Base-by-base conservation (phyloP, 345 rosid genomes). In the Brassica nigra region DNA sequence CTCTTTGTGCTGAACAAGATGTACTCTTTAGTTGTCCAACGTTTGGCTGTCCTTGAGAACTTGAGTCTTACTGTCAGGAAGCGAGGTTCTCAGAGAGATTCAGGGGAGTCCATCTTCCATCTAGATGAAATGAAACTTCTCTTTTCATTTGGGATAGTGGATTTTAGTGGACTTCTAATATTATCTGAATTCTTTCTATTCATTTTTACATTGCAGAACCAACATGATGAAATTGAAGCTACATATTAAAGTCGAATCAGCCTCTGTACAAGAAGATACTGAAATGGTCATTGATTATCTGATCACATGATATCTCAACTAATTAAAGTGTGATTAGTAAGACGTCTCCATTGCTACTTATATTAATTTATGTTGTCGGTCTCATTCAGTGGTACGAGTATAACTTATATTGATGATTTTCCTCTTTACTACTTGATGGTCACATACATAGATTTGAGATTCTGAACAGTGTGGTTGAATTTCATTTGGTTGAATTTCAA, bases 51-150 rank as follows among this genome's bases (percentile, higher is more conserved):
- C 63, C 87, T 95, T 20, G 97, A 90, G 88, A 89, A 57, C 62
- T 79, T 93, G 62, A 44, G 88, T 2, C 95, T 92, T 0, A 33
- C 8, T 15, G 92, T 93, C 63, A 85, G 91, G 85, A 88, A 93
- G 87, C 97, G 98, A 93, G 73, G 84, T 76, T 83, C 97, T 95
- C 11, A 87, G 93, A 76, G 99, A 88, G 85, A 90, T 95, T 69
- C 99, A 95, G 92, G 99, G 62, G 74, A 36, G 86, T 77, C 7
- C 3, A 34, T 61, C 31, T 66, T 29, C 33, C 28, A 23, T 33
- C 28, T 42, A 4, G 29, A 66, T 75, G 65, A 52, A 37, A 37
- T 31, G 34, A 31, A 31, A 31, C 34, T 31, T 5, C 34, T 31
- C 4, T 31, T 31, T 31, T 23, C 34, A 31, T 31, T 31, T 37